Base-by-base conservation (phyloP, 371 early-diverging fungal genomes). In the Hamiltosporidium magnivora region DNA sequence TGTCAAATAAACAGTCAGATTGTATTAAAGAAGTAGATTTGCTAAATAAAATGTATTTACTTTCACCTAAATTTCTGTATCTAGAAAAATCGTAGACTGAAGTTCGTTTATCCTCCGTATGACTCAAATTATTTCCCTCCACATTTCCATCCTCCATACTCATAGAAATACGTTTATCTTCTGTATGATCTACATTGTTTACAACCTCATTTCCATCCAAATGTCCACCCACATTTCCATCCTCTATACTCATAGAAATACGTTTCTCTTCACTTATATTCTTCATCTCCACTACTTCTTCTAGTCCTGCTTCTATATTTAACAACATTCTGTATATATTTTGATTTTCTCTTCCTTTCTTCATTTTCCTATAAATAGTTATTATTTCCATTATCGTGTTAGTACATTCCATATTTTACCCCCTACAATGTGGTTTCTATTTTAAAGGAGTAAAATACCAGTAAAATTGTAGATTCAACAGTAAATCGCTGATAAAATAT, bases 351-450 rank as follows among this genome's bases (percentile, higher is more conserved):
- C 73, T 58, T 39, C 79, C 79, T 46, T 75, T 70, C 46, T 71
- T 75, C 74, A 79, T 75, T 53, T 72, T 75, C 46, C 74, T 41
- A 64, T 79, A 79, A 40, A 79, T 79, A 1, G 76, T 75, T 40
- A 79, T 70, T 8, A 79, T 70, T 59, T 79, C 79, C 11, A 60
- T 56, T 4, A 79, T 73, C 38, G 43, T 63, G 53, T 65, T 46
- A 44, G 42, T 49, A 8, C 8, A 49, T 49, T 49, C 49, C 49
- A 49, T 49, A 49, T 49, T 25, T 25, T 25, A 25, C 25, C 37
- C 55, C n/a, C 55, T 55, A 8, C 49, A 49, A 49, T 49, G 12
- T 49, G 6, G 49, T 49, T 49, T 6, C 49, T 49, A 25, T 25
- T 25, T 25, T 25, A 25, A 25, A 25, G 25, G 25, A 25, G 25